Evolutionary conservation across 768 basidiomycete genomes (phyloP), one percentile per base, ranked within the genome.

Genomic region (Xerocomus potaroensis): DNA sequence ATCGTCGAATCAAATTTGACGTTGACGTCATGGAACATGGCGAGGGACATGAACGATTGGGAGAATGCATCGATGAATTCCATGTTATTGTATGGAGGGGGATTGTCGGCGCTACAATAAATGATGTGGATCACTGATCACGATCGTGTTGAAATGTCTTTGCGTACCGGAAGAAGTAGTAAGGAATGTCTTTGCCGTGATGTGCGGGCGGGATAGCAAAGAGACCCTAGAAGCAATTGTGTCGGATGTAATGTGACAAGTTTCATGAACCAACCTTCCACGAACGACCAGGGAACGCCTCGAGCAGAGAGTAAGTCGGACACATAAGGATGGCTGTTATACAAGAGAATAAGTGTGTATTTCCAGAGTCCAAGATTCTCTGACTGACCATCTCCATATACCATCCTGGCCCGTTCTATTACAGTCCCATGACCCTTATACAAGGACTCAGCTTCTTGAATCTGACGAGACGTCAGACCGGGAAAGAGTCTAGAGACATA

Each of bases 401-500:
- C 69, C 6, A 51, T 48, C 10, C 41, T 66, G 5, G 57, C 69
- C 41, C 73, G 72, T 22, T 65, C 57, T 5, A 68, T 36, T 8
- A 61, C 50, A 16, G 63, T 63, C 1, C 69, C 72, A 4, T 65
- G 39, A 11, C 31, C 33, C 32, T 49, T 39, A 51, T 76, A 77
- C 7, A 62, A 30, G 2, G 27, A 23, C 0, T 63, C 54, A 0
- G 57, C 67, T 18, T 46, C 53, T 14, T 56, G 42, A 7, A 61
- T 52, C 32, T 73, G 54, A 3, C 22, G 15, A 5, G 52, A 15
- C 1, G 54, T 56, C 33, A 77, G 55, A 8, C 64, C 52, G 0
- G 77, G 75, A 59, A 73, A 78, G 6, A 78, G 60, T 8, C 69
- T 58, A 10, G 65, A 48, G n/a, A 65, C 31, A 6, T 62, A 63